A percentile compares a stretch with the other conserved stretches of the same genome.
These are phyloP conservation scores for Stephania cephalantha DNA, from an alignment of 164 flowering plant species.

Conservation along the genomic window DNA sequence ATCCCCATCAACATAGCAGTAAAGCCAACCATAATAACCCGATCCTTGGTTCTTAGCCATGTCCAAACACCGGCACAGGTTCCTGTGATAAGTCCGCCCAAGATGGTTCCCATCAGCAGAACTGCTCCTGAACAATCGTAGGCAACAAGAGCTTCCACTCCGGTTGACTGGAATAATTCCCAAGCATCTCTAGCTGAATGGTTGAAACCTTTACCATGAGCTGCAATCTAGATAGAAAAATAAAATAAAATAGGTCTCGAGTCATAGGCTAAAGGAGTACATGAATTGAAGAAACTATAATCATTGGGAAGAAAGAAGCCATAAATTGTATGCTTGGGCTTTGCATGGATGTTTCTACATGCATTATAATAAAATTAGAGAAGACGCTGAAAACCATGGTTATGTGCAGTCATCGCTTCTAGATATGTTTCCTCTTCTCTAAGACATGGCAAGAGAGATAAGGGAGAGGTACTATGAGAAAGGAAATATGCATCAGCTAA, in stretches of 20 bases:
- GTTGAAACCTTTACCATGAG: slow-evolving; percentile 90
- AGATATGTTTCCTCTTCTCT: no score
- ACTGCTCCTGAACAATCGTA: slow-evolving; percentile 99
- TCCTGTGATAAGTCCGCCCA: slow-evolving; percentile 90
- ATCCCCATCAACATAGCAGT: slow-evolving; percentile 96
- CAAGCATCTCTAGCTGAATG: slow-evolving; percentile 98
- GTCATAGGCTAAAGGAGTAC: neutral
- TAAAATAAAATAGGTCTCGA: neutral
- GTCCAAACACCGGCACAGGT: slow-evolving; percentile 85
- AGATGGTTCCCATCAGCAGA: slow-evolving; percentile 79
- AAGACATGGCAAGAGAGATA: no score
- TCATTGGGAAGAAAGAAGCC: neutral
- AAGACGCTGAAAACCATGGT: neutral
- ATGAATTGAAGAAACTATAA: neutral
- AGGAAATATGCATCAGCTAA: no score
- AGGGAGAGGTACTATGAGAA: no score
- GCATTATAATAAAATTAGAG: neutral
- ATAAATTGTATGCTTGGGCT: neutral
- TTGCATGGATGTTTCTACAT: neutral
- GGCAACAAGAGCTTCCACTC: slow-evolving; percentile 97
- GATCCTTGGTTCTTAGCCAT: slow-evolving; percentile 51
- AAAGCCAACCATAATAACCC: slow-evolving; percentile 71
- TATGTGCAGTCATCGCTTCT: no score
- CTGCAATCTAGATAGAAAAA: slow-evolving; percentile 62
- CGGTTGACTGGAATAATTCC: slow-evolving; percentile 98